phyloP scores from a whole-genome alignment of 495 filamentous ascomycete genomes.

The Trichoderma asperelloides region DNA sequence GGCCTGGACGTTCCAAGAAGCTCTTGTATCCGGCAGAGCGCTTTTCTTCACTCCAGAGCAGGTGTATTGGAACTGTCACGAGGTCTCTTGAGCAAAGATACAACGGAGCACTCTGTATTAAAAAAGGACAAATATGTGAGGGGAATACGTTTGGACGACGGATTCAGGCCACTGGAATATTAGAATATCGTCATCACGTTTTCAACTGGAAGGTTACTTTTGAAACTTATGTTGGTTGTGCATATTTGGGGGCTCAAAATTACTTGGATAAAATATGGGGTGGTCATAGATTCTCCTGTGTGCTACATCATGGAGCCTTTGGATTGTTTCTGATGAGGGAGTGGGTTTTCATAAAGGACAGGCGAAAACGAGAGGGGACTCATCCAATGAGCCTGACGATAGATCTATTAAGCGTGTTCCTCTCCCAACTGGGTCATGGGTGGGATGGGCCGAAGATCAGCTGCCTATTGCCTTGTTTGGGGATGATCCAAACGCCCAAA shows the following conservation, averaged over 20 bases:
- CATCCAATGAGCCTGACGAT: neutral
- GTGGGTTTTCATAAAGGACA: neutral
- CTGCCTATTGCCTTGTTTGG: neutral
- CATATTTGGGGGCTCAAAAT: neutral
- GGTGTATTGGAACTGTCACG: neutral
- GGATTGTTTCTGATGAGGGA: neutral
- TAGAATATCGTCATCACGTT: neutral
- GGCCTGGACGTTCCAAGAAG: neutral
- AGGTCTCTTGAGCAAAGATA: neutral
- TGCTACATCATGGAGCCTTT: neutral
- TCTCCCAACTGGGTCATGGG: neutral
- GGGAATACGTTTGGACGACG: neutral
- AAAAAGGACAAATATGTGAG: neutral
- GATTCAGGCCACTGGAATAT: neutral
- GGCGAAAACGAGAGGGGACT: neutral
- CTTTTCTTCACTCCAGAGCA: neutral
- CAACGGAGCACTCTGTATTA: neutral
- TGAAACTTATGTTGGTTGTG: neutral
- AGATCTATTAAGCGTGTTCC: neutral
- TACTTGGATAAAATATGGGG: neutral
- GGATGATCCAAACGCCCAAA: neutral
- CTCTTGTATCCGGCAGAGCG: neutral
- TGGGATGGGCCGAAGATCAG: neutral
- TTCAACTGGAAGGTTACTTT: neutral
- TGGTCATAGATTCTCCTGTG: neutral